Conservation (phyloP, 73 alveolate genomes). For the Halteria grandinella region DNA sequence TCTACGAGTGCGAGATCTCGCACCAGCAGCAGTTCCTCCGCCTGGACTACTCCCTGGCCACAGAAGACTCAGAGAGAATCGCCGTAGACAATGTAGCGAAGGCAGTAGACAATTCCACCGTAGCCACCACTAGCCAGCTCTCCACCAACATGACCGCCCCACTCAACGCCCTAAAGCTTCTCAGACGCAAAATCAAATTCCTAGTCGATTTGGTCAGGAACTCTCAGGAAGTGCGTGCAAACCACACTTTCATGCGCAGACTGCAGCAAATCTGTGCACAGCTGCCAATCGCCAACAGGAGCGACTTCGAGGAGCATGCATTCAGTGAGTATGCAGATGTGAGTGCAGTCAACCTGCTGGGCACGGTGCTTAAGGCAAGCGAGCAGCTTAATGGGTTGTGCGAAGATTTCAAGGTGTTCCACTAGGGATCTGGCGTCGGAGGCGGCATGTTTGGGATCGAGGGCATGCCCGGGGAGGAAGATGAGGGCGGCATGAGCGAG, state of each 20-base stretch:
- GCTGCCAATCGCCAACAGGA: slow-evolving; percentile 62
- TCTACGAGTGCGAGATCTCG: slow-evolving; percentile 53
- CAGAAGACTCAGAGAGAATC: slow-evolving; percentile 78
- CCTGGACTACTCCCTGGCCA: slow-evolving; percentile 65
- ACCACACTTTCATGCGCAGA: slow-evolving; percentile 67
- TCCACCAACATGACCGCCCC: slow-evolving; percentile 56
- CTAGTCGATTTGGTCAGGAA: slow-evolving; percentile 53
- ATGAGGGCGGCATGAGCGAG: no score
- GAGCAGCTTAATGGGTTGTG: slow-evolving; percentile 37
- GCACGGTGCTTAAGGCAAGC: slow-evolving; percentile 55
- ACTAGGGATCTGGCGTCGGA: no score
- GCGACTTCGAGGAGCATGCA: slow-evolving; percentile 26
- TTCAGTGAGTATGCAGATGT: slow-evolving; percentile 64
- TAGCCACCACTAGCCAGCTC: slow-evolving; percentile 58
- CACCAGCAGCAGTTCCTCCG: slow-evolving; percentile 29
- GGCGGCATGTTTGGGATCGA: no score
- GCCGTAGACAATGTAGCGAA: slow-evolving; percentile 82
- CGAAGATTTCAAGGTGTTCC: background rate
- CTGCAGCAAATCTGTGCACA: slow-evolving; percentile 59
- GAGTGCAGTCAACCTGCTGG: slow-evolving; percentile 52
- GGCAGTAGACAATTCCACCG: slow-evolving; percentile 48
- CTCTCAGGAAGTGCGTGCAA: slow-evolving; percentile 60
- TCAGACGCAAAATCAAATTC: slow-evolving; percentile 42
- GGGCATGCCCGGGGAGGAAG: no score
- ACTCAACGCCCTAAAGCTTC: slow-evolving; percentile 63